Base-by-base conservation (phyloP, 306 rosid genomes). In the Quercus engelmannii region DNA sequence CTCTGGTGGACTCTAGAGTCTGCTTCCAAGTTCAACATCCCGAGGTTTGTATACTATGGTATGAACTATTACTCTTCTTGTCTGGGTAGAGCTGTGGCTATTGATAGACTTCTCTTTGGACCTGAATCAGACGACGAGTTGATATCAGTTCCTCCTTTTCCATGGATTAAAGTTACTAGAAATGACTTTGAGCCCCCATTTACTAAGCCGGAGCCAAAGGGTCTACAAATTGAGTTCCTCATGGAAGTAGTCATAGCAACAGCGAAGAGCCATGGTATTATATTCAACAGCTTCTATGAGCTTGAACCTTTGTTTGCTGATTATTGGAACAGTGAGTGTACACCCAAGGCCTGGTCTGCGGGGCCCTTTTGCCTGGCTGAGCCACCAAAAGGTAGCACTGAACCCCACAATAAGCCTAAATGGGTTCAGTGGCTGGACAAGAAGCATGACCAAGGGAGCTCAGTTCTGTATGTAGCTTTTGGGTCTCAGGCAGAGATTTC, bases 1-100 rank as follows among this genome's bases (percentile, higher is more conserved):
- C 83, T 89, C 20, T 87, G 89, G 90, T 87, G 90, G 92, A 87
- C 92, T 0, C 59, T 58, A 2, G 85, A 87, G 19, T 85, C 88
- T 0, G 88, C 92, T 21, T 25, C 73, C 63, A 83, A 85, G 56
- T 73, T 89, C 6, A 23, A 54, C 4, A 56, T 87, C 68, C 89
- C 86, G 0, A 25, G 89, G 10, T 62, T 81, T 18, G 74, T 56
- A 1, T 89, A 58, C 52, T 58, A 17, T 61, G 92, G 90, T 10
- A 81, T 71, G 82, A 17, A 73, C 31, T 38, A 5, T 71, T 85
- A 83, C 65, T 11, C 73, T 62, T 0, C 0, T 2, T 61, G 75
- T 4, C 3, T 89, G 15, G 0, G 0, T 25, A 38, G 5, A 1
- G 5, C 51, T 2, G 81, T 74, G 0, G 1, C 6, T 3, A 1